A percentile compares a stretch with the other conserved stretches of the same genome.
Evolutionary conservation across 2,329 filamentous ascomycete species (phyloP).

Genomic region (Capronia coronata): DNA sequence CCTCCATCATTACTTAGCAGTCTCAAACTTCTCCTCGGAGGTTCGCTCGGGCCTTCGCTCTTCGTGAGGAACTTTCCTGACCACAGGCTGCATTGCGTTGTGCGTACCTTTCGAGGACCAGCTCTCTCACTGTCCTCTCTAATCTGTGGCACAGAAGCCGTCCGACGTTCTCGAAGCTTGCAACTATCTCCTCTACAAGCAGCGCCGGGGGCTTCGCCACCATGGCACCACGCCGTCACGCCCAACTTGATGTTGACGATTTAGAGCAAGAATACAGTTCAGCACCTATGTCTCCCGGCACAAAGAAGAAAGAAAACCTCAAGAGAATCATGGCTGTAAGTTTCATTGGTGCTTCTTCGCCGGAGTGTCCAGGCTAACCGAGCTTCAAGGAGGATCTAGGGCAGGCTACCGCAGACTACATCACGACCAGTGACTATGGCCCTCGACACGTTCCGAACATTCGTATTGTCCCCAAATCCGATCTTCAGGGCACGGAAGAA

Average conservation of each 20-base stretch:
- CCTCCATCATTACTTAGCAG: too few species aligned
- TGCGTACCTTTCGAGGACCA: too few species aligned
- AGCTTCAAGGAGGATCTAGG: slow-evolving; percentile 36
- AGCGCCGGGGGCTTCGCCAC: too few species aligned
- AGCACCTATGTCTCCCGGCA: slow-evolving; percentile 8
- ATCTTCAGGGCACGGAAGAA: slow-evolving; percentile 31
- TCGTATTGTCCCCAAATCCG: slow-evolving; percentile 31
- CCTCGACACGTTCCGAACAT: slow-evolving; percentile 12
- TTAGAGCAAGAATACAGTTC: background rate
- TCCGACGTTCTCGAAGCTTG: too few species aligned
- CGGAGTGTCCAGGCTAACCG: slow-evolving; percentile 1
- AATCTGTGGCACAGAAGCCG: too few species aligned
- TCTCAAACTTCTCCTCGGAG: too few species aligned
- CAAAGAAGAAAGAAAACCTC: slow-evolving; percentile 2
- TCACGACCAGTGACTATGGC: slow-evolving; percentile 33
- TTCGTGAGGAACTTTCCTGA: too few species aligned
- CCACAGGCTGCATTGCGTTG: too few species aligned
- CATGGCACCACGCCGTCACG: slow-evolving; percentile 3
- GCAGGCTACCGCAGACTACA: slow-evolving; percentile 33
- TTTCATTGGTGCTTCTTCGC: background rate
- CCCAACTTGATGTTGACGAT: background rate
- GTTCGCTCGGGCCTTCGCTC: too few species aligned
- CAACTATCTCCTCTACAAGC: too few species aligned
- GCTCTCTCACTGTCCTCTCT: too few species aligned
- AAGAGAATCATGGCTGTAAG: slow-evolving; percentile 8